phyloP scores from a whole-genome alignment of 306 rosid genomes.

The barrel medic (Medicago truncatula) region MtrunA17r5.0-ANR NC_053048.1:53272501-53273000 shows the following conservation, averaged over 20 bases:
- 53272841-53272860: constrained; percentile 22
- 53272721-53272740: constrained; percentile 13
- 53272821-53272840: constrained; percentile 7
- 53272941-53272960: constrained; percentile 88
- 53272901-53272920: constrained; percentile 58
- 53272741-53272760: constrained; percentile 4
- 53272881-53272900: not conserved
- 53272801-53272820: constrained; percentile 36
- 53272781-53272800: constrained; percentile 1
- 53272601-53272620: constrained; percentile 81
- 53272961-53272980: constrained; percentile 80
- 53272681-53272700: constrained; percentile 11
- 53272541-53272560: constrained; percentile 78
- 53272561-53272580: constrained; percentile 86
- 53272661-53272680: constrained; percentile 54
- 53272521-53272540: constrained; percentile 76
- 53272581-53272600: constrained; percentile 84
- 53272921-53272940: constrained; percentile 76
- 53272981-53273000: constrained; percentile 76
- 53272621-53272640: constrained; percentile 86
- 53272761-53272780: constrained; percentile 18
- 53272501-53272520: constrained; percentile 91
- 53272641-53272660: constrained; percentile 85
- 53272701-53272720: constrained; percentile 8
- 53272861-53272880: constrained; percentile 20